Conservation (phyloP, 495 filamentous ascomycete species). For the Annulohypoxylon bovei region DNA sequence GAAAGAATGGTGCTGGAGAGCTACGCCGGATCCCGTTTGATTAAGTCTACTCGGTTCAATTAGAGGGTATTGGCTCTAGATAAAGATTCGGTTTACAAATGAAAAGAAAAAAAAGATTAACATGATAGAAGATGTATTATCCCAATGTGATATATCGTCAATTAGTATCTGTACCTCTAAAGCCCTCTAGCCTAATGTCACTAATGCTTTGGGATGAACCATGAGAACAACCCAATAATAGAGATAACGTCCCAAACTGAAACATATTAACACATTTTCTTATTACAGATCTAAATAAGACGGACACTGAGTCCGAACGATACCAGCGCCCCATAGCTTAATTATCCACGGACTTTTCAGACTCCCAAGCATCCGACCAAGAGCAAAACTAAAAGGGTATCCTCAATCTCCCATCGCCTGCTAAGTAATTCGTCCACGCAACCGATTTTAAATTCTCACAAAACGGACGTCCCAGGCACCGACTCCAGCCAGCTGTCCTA, state of each 20-base stretch:
- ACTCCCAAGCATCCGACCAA: not conserved
- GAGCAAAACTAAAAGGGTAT: conserved; percentile 14
- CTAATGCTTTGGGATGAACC: not conserved
- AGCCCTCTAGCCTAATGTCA: too few relatives aligned
- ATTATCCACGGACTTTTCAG: not conserved
- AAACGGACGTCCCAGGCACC: not conserved
- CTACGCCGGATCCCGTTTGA: conserved; percentile 93
- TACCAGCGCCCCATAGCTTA: not conserved
- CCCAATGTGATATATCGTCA: not conserved
- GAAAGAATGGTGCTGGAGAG: conserved; percentile 70
- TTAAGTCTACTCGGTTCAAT: conserved; percentile 48
- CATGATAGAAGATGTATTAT: not conserved
- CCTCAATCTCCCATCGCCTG: not conserved
- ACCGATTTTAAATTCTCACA: not conserved
- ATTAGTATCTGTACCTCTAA: not conserved
- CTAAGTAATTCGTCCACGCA: not conserved
- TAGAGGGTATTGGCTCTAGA: not conserved
- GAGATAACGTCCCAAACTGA: not conserved
- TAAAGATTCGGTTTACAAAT: too few relatives aligned
- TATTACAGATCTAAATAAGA: not conserved
- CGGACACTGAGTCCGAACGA: not conserved
- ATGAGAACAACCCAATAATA: not conserved
- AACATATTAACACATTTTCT: not conserved
- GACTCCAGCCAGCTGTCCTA: not conserved
- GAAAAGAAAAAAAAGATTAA: not conserved